Base-by-base conservation (phyloP, 768 basidiomycete genomes). In the Xerocomus spinulosus region DNA sequence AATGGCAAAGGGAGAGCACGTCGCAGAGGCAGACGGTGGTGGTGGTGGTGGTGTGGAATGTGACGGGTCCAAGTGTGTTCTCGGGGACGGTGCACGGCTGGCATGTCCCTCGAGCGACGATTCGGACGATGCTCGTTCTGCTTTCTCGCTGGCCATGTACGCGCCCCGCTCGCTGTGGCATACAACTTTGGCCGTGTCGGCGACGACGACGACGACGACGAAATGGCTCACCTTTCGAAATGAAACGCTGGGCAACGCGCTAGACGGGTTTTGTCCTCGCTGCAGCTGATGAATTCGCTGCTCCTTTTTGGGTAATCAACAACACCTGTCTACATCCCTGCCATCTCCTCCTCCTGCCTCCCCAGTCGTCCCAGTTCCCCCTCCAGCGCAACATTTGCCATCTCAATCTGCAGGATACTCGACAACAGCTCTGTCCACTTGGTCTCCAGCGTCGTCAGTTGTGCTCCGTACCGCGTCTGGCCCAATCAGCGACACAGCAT, bases 351-450 rank as follows among this genome's bases (percentile, higher is more conserved):
- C 64, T 85, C 85, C 51, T 68, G 75, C 50, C 69, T 70, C 56
- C 76, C 74, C 44, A 90, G 67, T 32, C 75, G 69, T 38, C 76
- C 79, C 40, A 96, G 75, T 60, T 96, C 92, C 5, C 74, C 82
- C 56, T 93, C 92, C 65, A 96, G 67, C 23, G 92, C 91, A 34
- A 84, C 77, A 63, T 92, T 94, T 15, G 93, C 95, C 82, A 98
- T 83, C 74, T 96, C 94, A 54, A 96, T 87, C 69, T 97, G 94
- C 49, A 97, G 70, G 37, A 94, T 87, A 44, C 70, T 86, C 45
- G 91, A 92, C 47, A 98, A 84, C 39, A 97, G 74, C 68, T 93
- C 90, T 18, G 91, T 94, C 94, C 94, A 98, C 52, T 84, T 78
- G 30, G 80, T 86, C 68, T 97, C 93, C 50, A 96, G 70, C 9